These are phyloP conservation scores for Baorangia bicolor DNA, from an alignment of 768 basidiomycete species.

Conservation along the genomic window DNA sequence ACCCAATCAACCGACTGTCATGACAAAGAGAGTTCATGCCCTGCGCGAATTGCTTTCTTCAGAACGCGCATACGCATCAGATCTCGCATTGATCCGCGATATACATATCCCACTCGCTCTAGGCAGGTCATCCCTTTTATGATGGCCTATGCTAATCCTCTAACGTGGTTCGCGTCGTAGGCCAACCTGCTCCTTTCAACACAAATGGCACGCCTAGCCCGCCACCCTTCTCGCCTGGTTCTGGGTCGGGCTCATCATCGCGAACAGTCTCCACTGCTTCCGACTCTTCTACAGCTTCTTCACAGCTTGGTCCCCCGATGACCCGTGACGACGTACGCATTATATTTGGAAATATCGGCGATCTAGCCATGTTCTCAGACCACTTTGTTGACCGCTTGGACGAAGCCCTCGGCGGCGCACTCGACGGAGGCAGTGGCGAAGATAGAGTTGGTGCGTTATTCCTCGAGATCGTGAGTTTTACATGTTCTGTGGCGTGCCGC, in stretches of 20 bases:
- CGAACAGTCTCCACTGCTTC: constrained; percentile 46
- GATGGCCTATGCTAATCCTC: constrained; percentile 3
- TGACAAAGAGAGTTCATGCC: constrained; percentile 75
- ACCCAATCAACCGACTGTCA: constrained; percentile 33
- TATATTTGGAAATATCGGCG: constrained; percentile 75
- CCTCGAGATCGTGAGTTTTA: constrained; percentile 59
- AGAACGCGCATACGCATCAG: constrained; percentile 81
- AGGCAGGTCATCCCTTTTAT: constrained; percentile 44
- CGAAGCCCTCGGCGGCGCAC: constrained; percentile 57
- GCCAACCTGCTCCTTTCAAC: constrained; percentile 41
- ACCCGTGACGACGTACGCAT: constrained; percentile 63
- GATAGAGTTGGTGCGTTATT: constrained; percentile 73
- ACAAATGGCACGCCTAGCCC: constrained; percentile 25
- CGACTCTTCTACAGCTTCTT: constrained; percentile 51
- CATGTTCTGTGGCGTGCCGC: not conserved
- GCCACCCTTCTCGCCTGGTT: constrained; percentile 31
- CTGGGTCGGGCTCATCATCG: constrained; percentile 37
- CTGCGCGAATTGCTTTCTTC: constrained; percentile 75
- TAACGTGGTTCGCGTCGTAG: constrained; percentile 25
- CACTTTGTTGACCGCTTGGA: constrained; percentile 63
- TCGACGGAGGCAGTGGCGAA: constrained; percentile 65
- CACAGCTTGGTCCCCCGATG: constrained; percentile 59
- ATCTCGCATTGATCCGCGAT: constrained; percentile 74
- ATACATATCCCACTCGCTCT: constrained; percentile 78
- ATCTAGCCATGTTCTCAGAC: constrained; percentile 73